Conservation (phyloP, 2,329 filamentous ascomycete genomes). For the Pyrenophora graminea region DNA sequence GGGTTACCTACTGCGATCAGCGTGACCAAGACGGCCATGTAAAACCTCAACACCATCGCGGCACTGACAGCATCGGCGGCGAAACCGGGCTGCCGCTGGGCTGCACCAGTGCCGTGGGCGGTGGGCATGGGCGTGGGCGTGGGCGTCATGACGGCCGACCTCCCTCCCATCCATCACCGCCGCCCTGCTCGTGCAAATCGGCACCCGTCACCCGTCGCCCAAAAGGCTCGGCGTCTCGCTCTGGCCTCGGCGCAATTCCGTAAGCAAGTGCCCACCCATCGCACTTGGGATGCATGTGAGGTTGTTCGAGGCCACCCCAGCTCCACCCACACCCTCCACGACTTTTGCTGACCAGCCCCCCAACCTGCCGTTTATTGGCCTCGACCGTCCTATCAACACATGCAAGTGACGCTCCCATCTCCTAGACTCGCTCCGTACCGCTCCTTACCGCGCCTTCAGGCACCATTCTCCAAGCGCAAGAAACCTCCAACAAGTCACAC, state of each 20-base stretch:
- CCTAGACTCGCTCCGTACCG: too few species aligned
- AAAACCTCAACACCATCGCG: conserved; percentile 17
- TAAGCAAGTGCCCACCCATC: conserved; percentile 24
- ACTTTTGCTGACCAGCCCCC: conserved; percentile 8
- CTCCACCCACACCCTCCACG: conserved; percentile 21
- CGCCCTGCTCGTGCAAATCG: conserved; percentile 19
- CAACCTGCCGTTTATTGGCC: conserved; percentile 6
- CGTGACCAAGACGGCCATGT: conserved; percentile 20
- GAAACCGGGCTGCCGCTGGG: conserved; percentile 10
- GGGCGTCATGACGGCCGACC: conserved; percentile 23
- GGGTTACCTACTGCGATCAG: conserved; percentile 16
- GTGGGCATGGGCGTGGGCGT: neutral
- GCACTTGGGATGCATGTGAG: conserved; percentile 16
- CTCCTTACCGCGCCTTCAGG: too few species aligned
- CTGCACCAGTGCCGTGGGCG: conserved; percentile 1
- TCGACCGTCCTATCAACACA: neutral
- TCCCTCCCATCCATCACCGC: conserved; percentile 4
- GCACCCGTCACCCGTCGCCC: conserved; percentile 30
- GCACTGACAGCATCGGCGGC: conserved; percentile 23
- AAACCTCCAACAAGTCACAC: conserved; percentile 5
- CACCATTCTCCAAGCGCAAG: conserved; percentile 9
- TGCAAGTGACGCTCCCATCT: conserved; percentile 6
- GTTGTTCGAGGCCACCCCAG: conserved; percentile 15
- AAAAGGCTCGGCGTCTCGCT: conserved; percentile 22
- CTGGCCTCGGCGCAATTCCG: conserved; percentile 22